Base-by-base conservation (phyloP, 176 grass and related monocot genomes). In the Oryza glumipatula region DNA sequence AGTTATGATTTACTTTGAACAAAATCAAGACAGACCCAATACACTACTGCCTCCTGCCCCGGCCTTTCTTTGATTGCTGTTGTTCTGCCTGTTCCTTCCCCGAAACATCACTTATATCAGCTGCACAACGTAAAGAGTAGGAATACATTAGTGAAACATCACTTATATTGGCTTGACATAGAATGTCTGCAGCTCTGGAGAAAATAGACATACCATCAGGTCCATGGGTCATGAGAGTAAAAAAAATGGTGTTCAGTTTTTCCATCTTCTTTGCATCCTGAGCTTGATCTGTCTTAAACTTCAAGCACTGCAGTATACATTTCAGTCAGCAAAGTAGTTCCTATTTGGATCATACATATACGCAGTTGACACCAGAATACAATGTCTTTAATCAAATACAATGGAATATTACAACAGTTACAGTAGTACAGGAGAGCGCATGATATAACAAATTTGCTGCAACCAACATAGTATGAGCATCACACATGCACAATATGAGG, bases 241-340 rank as follows among this genome's bases (percentile, higher is more conserved):
- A 99, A 82, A 96, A 99, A 19, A 96, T 92, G 77, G 91, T 96
- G 54, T 96, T 99, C 32, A 96, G 90, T 74, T 98, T 98, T 72
- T 98, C 96, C 93, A 98, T 98, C 88, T 98, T 98, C 88, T 95
- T 98, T 67, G 91, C 91, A 56, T 99, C 97, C 82, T 96, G 97
- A 71, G 94, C 94, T 79, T 99, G 97, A 67, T 99, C 97, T 3
- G 94, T 99, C 80, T 96, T 99, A 58, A 96, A 99, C 93, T 91
- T 96, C 26, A 96, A 89, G 88, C 93, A 94, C 94, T 99, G 84
- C 72, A 72, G 75, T 65, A 39, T 43, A 84, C 30, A 76, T 11
- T 77, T 70, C 0, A 21, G 33, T 88, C 80, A 83, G 83, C 41
- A 49, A 46, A 54, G 26, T 35, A 67, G 14, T 8, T 9, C 39